Evolutionary conservation across 2,329 filamentous ascomycete genomes (phyloP).

Genomic region (Xylariaceae sp.): DNA sequence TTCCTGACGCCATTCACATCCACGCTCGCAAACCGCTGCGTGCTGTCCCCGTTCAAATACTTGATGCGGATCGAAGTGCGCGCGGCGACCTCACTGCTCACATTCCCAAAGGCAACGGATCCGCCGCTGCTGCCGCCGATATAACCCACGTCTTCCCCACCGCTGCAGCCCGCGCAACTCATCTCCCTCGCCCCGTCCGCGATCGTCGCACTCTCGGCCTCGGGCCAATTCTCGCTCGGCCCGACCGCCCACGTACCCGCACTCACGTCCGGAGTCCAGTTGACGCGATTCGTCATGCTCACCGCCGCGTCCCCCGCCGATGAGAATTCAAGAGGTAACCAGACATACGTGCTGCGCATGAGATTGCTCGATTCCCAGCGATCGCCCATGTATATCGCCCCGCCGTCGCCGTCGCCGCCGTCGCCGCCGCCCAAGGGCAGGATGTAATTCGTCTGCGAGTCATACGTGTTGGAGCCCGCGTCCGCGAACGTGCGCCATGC

Average conservation of each 20-base stretch:
- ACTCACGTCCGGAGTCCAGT: constrained; percentile 46
- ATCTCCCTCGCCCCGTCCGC: constrained; percentile 41
- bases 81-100: constrained; percentile 40
- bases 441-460: constrained; percentile 56
- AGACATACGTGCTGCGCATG: constrained; percentile 56
- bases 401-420: no score
- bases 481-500: constrained; percentile 55
- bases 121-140: constrained; percentile 46
- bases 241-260: constrained; percentile 40
- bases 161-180: constrained; percentile 48
- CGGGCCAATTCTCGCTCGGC: constrained; percentile 42
- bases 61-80: constrained; percentile 49
- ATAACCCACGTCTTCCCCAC: constrained; percentile 46
- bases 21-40: constrained; percentile 48
- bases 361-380: constrained; percentile 59
- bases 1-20: constrained; percentile 49
- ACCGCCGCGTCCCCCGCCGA: constrained; percentile 40
- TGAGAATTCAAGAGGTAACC: constrained; percentile 53
- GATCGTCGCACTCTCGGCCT: constrained; percentile 46
- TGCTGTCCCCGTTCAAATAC: constrained; percentile 50
- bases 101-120: constrained; percentile 41
- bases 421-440: constrained; percentile 37
- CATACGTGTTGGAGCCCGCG: constrained; percentile 50
- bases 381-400: constrained; percentile 59
- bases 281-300: constrained; percentile 46